Percentiles rank a stretch among this genome's conserved stretches.
Evolutionary conservation across 2,329 filamentous ascomycete species (phyloP).

Genomic region (Penicillium sp.): DNA sequence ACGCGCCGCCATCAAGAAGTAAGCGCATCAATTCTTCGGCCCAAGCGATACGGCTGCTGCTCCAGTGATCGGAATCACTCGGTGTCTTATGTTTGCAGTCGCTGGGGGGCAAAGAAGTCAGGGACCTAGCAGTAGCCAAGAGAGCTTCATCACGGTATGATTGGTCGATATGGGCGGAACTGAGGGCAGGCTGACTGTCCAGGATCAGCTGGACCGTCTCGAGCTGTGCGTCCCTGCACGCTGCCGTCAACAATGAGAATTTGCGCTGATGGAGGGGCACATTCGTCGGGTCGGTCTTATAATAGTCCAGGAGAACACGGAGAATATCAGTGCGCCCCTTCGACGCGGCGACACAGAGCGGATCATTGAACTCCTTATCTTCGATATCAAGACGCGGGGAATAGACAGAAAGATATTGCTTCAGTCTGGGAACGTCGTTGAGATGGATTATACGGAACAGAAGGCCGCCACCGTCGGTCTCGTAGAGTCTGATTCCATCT

Average conservation of each 20-base stretch:
- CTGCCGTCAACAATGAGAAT: neutral
- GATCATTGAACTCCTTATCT: neutral
- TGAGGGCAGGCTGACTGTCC: neutral
- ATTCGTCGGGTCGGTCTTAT: neutral
- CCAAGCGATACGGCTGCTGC: no score
- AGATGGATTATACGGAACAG: neutral
- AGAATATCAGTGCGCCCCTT: neutral
- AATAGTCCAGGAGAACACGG: neutral
- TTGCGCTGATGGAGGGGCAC: neutral
- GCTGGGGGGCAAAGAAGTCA: neutral
- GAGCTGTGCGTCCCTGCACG: neutral
- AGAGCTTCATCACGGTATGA: neutral
- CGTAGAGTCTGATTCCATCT: neutral
- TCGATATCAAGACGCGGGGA: neutral
- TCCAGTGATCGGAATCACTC: neutral
- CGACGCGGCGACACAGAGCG: neutral
- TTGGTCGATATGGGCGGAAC: neutral
- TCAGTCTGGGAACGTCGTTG: neutral
- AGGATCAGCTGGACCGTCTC: neutral
- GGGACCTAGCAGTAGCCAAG: neutral
- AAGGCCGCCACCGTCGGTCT: neutral
- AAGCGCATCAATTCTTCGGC: neutral
- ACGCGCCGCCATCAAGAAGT: neutral
- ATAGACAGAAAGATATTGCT: neutral
- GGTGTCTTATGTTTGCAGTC: neutral